A percentile compares a stretch with the other conserved stretches of the same genome.
phyloP scores from a whole-genome alignment of 306 rosid species.

The Coriaria nepalensis region DNA sequence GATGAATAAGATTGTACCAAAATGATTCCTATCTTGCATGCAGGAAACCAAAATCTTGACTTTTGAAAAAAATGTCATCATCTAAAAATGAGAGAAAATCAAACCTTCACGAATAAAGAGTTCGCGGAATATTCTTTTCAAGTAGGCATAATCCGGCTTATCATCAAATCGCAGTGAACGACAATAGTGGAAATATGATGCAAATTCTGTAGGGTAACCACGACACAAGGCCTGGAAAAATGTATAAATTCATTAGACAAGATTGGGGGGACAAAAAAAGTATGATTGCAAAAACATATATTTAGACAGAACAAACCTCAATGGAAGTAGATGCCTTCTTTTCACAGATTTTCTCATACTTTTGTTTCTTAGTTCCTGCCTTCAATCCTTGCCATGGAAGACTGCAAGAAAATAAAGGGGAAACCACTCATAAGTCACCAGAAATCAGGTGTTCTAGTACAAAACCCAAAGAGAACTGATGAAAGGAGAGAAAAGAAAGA shows the following conservation, averaged over 20 bases:
- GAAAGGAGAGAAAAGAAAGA: constrained; percentile 12
- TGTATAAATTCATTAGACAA: constrained; percentile 17
- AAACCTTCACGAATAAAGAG: constrained; percentile 93
- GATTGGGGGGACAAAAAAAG: neutral
- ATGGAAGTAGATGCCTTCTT: constrained; percentile 86
- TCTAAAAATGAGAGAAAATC: constrained; percentile 5
- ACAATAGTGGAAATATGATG: constrained; percentile 93
- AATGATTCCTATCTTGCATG: too few species aligned
- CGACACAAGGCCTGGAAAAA: constrained; percentile 77
- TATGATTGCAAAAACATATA: neutral
- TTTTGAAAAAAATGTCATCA: neutral
- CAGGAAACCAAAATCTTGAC: neutral
- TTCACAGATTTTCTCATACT: constrained; percentile 86
- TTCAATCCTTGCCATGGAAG: constrained; percentile 99
- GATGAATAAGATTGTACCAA: neutral
- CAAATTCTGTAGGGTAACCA: constrained; percentile 93
- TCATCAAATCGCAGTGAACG: constrained; percentile 91
- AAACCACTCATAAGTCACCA: constrained; percentile 14
- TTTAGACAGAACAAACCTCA: constrained; percentile 40
- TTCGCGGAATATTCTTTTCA: constrained; percentile 90
- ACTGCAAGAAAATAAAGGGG: constrained; percentile 23
- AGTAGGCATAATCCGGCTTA: constrained; percentile 91
- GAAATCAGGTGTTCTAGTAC: neutral
- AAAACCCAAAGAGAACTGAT: too few species aligned
- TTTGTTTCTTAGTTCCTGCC: constrained; percentile 94